Conservation (phyloP, 768 basidiomycete species). For the Tylopilus vinaceipallidus region DNA sequence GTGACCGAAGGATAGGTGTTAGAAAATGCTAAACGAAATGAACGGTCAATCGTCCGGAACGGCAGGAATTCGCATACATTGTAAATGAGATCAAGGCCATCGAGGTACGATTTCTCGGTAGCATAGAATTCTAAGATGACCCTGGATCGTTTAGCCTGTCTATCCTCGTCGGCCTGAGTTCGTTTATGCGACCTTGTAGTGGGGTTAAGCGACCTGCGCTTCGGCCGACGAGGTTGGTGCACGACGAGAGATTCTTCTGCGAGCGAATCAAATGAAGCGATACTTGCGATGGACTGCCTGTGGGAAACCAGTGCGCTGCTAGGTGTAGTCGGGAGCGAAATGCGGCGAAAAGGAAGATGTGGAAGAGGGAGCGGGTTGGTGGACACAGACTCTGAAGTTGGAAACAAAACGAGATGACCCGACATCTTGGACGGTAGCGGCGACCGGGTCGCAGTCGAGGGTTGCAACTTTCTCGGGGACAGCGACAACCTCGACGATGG, state of each 20-base stretch:
- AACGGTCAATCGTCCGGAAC: not conserved
- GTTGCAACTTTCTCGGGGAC: not conserved
- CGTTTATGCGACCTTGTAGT: constrained; percentile 23
- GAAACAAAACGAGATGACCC: constrained; percentile 31
- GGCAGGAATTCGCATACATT: constrained; percentile 46
- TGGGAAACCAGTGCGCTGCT: constrained; percentile 39
- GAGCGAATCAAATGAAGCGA: constrained; percentile 72
- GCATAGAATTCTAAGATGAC: constrained; percentile 79
- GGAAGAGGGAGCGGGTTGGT: constrained; percentile 37
- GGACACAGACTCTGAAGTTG: constrained; percentile 28
- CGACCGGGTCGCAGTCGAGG: constrained; percentile 10
- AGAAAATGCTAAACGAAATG: constrained; percentile 66
- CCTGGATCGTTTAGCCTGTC: constrained; percentile 57
- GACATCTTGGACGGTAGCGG: constrained; percentile 11
- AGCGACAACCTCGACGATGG: not conserved
- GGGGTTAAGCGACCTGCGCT: constrained; percentile 36
- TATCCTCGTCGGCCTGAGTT: constrained; percentile 46
- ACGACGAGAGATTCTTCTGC: constrained; percentile 43
- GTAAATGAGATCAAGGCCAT: constrained; percentile 81
- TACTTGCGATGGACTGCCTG: constrained; percentile 65
- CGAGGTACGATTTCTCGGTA: constrained; percentile 78
- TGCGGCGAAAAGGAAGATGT: constrained; percentile 61
- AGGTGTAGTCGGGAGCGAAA: constrained; percentile 56
- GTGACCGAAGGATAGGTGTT: constrained; percentile 70
- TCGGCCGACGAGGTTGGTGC: constrained; percentile 31